Evolutionary conservation across 257 asterid species (phyloP).

Genomic region (Solanum corneliomulleri): DNA sequence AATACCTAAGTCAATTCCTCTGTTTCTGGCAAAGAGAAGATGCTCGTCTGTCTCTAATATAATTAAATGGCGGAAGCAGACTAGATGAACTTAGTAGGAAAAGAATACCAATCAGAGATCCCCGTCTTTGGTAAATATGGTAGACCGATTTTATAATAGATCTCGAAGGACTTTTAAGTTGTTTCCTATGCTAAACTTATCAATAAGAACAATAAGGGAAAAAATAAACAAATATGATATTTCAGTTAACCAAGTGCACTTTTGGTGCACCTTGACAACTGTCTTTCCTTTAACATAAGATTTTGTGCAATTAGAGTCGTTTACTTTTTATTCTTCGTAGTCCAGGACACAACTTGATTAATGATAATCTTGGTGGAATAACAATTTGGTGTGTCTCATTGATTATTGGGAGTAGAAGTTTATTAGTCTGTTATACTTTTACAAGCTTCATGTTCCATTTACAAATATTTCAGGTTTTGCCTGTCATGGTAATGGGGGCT

Average conservation of each 20-base stretch:
- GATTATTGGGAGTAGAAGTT: neutral
- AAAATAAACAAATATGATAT: neutral
- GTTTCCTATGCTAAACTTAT: neutral
- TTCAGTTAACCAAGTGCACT: neutral
- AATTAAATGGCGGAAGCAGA: no score
- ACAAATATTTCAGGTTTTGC: conserved; percentile 51
- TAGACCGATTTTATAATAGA: neutral
- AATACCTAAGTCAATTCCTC: neutral
- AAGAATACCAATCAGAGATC: neutral
- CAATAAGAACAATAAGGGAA: neutral
- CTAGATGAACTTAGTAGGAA: no score
- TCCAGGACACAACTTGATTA: neutral
- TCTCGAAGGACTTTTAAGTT: neutral
- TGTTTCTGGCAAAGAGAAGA: neutral
- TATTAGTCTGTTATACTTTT: neutral
- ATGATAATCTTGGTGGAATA: neutral
- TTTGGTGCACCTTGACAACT: neutral
- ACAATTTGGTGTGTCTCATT: neutral
- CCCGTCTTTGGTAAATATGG: neutral
- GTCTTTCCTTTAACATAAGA: neutral
- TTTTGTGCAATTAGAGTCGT: neutral
- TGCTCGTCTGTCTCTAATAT: no score
- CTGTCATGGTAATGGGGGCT: conserved; percentile 97
- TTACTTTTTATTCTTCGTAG: neutral
- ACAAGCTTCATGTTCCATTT: neutral